Evolutionary conservation across 768 basidiomycete genomes (phyloP).

Genomic region (Tricholoma sp.): DNA sequence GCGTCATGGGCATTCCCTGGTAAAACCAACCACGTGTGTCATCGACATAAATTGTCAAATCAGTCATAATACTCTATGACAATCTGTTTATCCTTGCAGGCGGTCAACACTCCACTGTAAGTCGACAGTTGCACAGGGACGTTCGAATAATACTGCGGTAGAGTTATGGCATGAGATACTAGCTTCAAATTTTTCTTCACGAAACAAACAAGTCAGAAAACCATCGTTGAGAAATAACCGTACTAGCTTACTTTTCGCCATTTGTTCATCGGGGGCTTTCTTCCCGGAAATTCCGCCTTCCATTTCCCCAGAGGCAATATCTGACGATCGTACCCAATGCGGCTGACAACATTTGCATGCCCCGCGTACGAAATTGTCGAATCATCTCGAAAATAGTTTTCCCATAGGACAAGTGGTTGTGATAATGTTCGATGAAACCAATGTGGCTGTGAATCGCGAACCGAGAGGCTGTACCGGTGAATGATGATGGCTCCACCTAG

Average conservation of each 20-base stretch:
- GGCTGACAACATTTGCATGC: neutral
- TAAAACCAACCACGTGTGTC: no score
- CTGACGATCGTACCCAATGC: neutral
- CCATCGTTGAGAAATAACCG: neutral
- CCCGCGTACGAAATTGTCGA: neutral
- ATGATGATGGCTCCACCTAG: neutral
- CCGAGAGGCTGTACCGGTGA: neutral
- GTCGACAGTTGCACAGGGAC: neutral
- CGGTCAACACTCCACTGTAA: neutral
- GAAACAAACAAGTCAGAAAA: neutral
- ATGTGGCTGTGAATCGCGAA: neutral
- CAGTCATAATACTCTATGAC: neutral
- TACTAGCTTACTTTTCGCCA: neutral
- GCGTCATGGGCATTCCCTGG: no score
- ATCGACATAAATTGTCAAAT: neutral
- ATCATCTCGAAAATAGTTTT: neutral
- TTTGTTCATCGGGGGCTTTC: neutral
- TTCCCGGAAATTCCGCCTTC: neutral
- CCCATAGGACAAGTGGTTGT: neutral
- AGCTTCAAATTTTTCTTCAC: neutral
- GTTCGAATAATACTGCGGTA: neutral
- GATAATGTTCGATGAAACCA: neutral
- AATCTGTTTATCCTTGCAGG: neutral
- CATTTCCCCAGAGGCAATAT: neutral
- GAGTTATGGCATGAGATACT: neutral